Base-by-base conservation (phyloP, 495 filamentous ascomycete genomes). In the Aspergillus nidulans region DNA sequence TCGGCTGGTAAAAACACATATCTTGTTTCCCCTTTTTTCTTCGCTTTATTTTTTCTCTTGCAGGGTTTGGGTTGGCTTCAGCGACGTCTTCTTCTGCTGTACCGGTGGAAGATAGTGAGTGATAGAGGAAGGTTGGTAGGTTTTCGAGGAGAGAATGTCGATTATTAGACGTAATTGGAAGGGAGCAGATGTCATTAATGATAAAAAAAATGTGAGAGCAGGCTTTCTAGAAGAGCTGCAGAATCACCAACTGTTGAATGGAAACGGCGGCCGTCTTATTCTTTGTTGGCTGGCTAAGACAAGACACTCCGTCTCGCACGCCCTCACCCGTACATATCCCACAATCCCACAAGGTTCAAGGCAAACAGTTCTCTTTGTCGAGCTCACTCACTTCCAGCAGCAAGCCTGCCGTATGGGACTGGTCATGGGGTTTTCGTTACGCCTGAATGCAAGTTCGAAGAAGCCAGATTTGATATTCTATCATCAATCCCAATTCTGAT, bases 1-100 rank as follows among this genome's bases (percentile, higher is more conserved):
- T 64, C 57, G 57, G 59, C 44, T 57, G 32, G 57, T 62, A 64
- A 49, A 39, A 61, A 49, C 58, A 62, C 59, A 59, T 60, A n/a
- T 52, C 57, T 59, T 1, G 26, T 39, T 39, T 43, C 23, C n/a
- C n/a, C n/a, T n/a, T n/a, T 30, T 13, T 52, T 32, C 38, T 26
- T 30, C 23, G 13, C 2, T 25, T 43, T 19, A 42, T 30, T 19
- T 38, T 32, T 16, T 41, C 43, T n/a, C 21, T 36, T 28, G 23
- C 26, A 39, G 34, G 39, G 18, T n/a, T 49, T 49, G 13, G 10
- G 16, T 38, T 41, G 20, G 20, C 39, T 25, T 26, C 13, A 38
- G 12, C 43, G 25, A 18, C 6, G 9, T 45, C 12, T 45, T 15
- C 10, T 10, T 45, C n/a, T 34, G 30, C 6, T 34, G 30, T 12